Evolutionary conservation across 371 early-diverging fungal genomes (phyloP).

Genomic region (Mortierella sp.): DNA sequence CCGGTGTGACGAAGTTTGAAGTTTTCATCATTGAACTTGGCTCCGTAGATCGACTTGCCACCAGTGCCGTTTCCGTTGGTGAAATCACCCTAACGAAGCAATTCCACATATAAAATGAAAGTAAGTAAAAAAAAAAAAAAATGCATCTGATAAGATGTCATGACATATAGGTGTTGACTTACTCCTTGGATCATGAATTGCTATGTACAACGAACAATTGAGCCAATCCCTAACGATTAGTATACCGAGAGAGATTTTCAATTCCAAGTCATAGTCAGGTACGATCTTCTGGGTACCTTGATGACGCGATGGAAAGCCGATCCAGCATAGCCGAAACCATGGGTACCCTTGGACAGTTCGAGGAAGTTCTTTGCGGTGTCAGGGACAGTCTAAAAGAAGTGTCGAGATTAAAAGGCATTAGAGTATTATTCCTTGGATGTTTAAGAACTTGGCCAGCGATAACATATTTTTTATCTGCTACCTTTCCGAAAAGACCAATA

Average conservation of each 20-base stretch:
- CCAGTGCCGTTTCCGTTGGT: constrained; percentile 93
- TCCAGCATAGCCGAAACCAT: constrained; percentile 91
- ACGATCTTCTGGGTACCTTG: constrained; percentile 58
- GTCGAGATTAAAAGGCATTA: too few relatives aligned
- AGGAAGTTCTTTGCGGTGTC: constrained; percentile 94
- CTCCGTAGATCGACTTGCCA: constrained; percentile 94
- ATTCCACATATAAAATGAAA: too few relatives aligned
- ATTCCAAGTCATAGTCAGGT: too few relatives aligned
- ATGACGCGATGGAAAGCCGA: constrained; percentile 93
- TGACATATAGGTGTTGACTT: too few relatives aligned
- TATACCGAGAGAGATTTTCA: too few relatives aligned
- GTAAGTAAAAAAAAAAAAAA: too few relatives aligned
- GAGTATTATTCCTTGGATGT: not conserved
- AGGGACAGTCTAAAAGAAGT: constrained; percentile 73
- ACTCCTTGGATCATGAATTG: constrained; percentile 86
- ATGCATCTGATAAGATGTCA: not conserved
- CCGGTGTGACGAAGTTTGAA: constrained; percentile 89
- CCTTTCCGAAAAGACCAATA: constrained; percentile 85
- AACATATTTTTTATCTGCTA: constrained; percentile 9
- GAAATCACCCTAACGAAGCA: constrained; percentile 75
- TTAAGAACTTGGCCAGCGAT: not conserved
- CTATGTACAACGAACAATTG: constrained; percentile 26
- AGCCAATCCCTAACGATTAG: too few relatives aligned
- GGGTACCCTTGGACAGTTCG: constrained; percentile 83
- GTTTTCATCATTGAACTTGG: constrained; percentile 96